A percentile compares a stretch with the other conserved stretches of the same genome.
Evolutionary conservation across 2,329 filamentous ascomycete species (phyloP).

Genomic region (Pseudocercospora vitis): DNA sequence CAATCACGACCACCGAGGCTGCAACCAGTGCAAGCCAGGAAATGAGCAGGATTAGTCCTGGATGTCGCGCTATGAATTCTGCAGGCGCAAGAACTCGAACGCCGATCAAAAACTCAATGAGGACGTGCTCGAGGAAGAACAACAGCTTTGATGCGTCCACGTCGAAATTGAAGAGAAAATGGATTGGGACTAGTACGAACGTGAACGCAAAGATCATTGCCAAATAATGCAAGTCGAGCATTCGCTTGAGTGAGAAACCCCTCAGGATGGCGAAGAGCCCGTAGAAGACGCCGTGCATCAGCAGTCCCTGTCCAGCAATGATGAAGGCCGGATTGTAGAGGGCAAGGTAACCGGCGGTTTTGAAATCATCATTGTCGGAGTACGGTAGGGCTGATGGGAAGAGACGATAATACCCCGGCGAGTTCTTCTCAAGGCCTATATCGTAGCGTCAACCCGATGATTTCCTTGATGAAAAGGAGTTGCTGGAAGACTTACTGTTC

Average conservation of each 20-base stretch:
- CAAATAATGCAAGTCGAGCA: conserved; percentile 24
- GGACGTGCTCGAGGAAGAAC: conserved; percentile 25
- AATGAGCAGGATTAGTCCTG: conserved; percentile 10
- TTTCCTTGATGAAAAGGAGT: too few relatives aligned
- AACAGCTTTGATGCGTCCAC: conserved; percentile 18
- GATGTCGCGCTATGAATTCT: background rate
- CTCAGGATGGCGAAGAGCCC: conserved; percentile 21
- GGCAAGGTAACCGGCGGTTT: conserved; percentile 5
- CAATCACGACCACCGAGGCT: conserved; percentile 15
- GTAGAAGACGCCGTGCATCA: conserved; percentile 21
- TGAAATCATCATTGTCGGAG: conserved; percentile 13
- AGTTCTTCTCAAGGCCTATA: background rate
- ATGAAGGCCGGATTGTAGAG: conserved; percentile 17
- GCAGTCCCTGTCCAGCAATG: conserved; percentile 12
- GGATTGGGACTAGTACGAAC: conserved; percentile 15
- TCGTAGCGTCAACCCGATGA: background rate
- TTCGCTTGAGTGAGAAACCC: conserved; percentile 19
- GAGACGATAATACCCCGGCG: background rate
- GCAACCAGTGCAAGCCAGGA: conserved; percentile 16
- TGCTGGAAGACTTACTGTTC: too few relatives aligned
- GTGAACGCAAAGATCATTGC: conserved; percentile 19
- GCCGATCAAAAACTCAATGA: conserved; percentile 19
- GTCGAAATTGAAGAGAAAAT: conserved; percentile 17
- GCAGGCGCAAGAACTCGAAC: conserved; percentile 15
- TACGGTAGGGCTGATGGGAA: conserved; percentile 7